Conservation (phyloP, 208 protist species). For the Acanthamoeba triangularis region DNA sequence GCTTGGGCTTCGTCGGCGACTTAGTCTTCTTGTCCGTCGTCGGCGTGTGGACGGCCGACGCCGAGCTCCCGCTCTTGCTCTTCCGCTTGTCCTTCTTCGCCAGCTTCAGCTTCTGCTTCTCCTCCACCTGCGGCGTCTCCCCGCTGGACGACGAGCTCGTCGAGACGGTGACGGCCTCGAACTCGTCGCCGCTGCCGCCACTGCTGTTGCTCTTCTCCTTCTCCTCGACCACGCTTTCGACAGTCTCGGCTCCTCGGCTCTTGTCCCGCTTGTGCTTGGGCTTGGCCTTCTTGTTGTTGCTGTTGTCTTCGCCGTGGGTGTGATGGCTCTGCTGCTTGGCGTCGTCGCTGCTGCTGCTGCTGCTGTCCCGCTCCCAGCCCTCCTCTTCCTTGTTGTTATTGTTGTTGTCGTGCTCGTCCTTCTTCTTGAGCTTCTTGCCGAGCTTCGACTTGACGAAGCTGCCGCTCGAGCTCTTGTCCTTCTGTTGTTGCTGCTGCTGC, state of each 20-base stretch:
- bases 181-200: neutral
- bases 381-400: neutral
- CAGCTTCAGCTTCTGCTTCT: neutral
- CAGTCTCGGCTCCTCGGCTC: neutral
- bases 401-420: neutral
- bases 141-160: neutral
- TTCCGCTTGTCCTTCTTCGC: neutral
- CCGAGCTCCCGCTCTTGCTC: neutral
- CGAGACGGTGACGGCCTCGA: neutral
- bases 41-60: neutral
- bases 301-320: neutral
- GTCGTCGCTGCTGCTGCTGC: neutral
- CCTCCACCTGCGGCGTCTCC: neutral
- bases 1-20: neutral
- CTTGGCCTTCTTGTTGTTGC: neutral
- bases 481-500: neutral
- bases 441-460: neutral
- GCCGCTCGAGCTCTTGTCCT: neutral
- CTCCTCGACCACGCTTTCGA: neutral
- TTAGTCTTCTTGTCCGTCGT: neutral
- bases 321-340: neutral
- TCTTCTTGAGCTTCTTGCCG: neutral
- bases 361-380: slow-evolving; percentile 10
- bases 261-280: neutral
- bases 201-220: too few relatives aligned